Percentiles rank a stretch among this genome's conserved stretches.
These are phyloP conservation scores for Helenozyma rhizophorensis DNA, from an alignment of 805 yeast species.

Conservation along the genomic window DNA sequence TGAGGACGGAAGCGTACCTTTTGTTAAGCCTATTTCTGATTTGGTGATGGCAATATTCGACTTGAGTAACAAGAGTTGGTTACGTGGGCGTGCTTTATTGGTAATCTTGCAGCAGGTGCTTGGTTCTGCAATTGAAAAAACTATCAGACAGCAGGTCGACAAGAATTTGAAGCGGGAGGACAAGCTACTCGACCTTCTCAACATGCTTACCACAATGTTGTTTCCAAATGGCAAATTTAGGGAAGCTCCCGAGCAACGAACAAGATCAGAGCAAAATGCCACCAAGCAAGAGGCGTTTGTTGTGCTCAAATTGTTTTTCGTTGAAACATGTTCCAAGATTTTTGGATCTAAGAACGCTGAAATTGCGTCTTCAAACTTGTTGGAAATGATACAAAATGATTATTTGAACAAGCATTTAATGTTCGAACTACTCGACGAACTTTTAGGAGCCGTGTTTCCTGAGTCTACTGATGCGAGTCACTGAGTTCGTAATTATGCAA, in stretches of 20 bases:
- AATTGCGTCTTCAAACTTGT: conserved; percentile 56
- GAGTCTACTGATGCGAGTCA: too few species aligned
- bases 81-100: conserved; percentile 79
- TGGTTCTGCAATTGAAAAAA: conserved; percentile 83
- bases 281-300: conserved; percentile 56
- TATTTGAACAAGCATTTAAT: conserved; percentile 62
- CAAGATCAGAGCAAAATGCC: conserved; percentile 46
- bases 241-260: conserved; percentile 43
- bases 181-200: conserved; percentile 37
- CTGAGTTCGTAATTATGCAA: too few species aligned
- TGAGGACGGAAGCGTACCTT: conserved; percentile 34
- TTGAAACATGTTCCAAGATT: conserved; percentile 64
- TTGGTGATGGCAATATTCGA: conserved; percentile 67
- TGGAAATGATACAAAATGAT: conserved; percentile 71
- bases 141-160: conserved; percentile 44
- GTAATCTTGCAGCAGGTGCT: conserved; percentile 78
- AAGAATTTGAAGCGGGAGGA: conserved; percentile 36
- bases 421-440: conserved; percentile 53
- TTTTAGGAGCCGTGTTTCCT: conserved; percentile 44
- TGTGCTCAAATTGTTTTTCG: conserved; percentile 52
- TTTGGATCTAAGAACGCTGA: conserved; percentile 67
- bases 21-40: conserved; percentile 81
- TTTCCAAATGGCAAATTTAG: conserved; percentile 49
- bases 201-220: conserved; percentile 19
- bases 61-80: conserved; percentile 63